phyloP scores from a whole-genome alignment of 305 asterid species.

The Fraxinus latifolia region DNA sequence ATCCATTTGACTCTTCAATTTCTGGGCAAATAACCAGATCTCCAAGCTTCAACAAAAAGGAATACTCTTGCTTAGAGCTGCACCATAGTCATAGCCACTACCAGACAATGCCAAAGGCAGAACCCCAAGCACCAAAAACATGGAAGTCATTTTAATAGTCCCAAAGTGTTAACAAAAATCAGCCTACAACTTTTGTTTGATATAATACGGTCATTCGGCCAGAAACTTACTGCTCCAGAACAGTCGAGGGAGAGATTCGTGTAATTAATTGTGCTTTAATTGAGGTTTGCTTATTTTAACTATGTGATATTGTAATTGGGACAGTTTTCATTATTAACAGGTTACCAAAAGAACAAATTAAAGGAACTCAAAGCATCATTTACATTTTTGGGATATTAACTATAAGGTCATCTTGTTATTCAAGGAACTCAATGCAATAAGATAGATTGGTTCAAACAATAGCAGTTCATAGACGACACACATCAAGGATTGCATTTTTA shows the following conservation, averaged over 20 bases:
- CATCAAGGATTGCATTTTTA: background rate
- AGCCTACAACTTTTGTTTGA: conserved; percentile 26
- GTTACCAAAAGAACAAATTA: background rate
- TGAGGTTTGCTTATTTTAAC: background rate
- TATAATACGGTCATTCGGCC: conserved; percentile 29
- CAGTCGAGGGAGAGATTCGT: background rate
- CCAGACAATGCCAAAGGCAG: conserved; percentile 57
- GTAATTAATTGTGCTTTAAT: conserved; percentile 21
- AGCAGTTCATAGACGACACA: background rate
- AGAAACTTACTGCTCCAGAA: background rate
- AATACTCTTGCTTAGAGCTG: conserved; percentile 75
- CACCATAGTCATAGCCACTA: conserved; percentile 63
- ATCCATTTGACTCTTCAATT: conserved; percentile 85
- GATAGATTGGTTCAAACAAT: background rate
- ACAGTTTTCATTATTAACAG: background rate
- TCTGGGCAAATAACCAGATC: conserved; percentile 84
- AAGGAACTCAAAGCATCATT: background rate
- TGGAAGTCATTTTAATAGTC: conserved; percentile 42
- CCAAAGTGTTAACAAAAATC: conserved; percentile 42
- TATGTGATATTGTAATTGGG: background rate
- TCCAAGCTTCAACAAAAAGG: conserved; percentile 89
- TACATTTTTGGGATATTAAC: background rate
- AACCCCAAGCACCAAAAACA: conserved; percentile 46
- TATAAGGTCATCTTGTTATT: background rate
- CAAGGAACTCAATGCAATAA: background rate